Percentiles rank a stretch among this genome's conserved stretches.
phyloP scores from a whole-genome alignment of 1,284 basidiomycete species.

The Trichosporon sp. region DNA sequence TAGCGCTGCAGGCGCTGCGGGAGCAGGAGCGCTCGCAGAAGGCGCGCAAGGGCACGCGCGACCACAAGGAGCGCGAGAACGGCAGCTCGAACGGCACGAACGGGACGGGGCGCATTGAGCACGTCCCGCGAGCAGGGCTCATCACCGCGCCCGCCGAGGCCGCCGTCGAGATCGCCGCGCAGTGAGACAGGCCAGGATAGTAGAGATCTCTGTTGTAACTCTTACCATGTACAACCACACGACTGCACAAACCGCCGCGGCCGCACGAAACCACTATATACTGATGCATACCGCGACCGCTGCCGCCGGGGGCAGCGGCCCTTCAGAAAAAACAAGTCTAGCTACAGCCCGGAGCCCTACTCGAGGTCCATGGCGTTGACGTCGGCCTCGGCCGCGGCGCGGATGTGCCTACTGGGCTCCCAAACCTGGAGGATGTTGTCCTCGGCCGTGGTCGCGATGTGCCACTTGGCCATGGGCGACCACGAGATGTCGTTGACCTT shows the following conservation, averaged over 20 bases:
- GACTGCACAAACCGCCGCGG: no score
- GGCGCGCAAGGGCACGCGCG: constrained; percentile 5
- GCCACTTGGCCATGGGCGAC: constrained; percentile 49
- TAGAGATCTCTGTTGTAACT: neutral
- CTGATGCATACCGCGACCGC: neutral
- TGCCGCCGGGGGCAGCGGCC: neutral
- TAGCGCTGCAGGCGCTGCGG: constrained; percentile 9
- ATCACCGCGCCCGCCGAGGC: neutral
- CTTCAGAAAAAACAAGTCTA: neutral
- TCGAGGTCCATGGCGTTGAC: constrained; percentile 47
- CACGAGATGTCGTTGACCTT: constrained; percentile 51
- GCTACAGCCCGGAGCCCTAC: constrained; percentile 18
- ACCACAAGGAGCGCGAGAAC: neutral
- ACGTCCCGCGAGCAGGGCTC: neutral
- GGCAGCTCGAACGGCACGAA: neutral
- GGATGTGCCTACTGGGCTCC: constrained; percentile 51
- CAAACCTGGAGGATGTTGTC: constrained; percentile 54
- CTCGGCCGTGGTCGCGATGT: constrained; percentile 51
- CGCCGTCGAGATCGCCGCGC: constrained; percentile 13
- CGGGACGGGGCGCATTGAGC: neutral
- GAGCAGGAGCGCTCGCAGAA: constrained; percentile 15
- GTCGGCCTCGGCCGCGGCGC: constrained; percentile 47
- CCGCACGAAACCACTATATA: constrained; percentile 1
- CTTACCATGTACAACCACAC: neutral
- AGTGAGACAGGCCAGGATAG: neutral